Evolutionary conservation across 345 rosid genomes (phyloP).

Genomic region (Boechera stricta): DNA sequence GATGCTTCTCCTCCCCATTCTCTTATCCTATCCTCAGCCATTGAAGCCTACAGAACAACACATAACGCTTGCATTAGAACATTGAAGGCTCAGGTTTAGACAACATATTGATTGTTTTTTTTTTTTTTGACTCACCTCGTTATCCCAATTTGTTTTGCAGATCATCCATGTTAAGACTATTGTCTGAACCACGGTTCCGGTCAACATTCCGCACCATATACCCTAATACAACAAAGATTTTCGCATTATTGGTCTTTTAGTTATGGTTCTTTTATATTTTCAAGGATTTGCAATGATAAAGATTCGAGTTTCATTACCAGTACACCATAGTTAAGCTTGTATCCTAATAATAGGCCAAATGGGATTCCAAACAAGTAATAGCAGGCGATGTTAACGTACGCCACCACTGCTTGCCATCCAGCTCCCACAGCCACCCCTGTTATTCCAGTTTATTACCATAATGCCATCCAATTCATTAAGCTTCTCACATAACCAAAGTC

Average conservation of each 20-base stretch:
- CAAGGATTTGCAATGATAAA: neutral
- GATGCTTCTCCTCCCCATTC: conserved; percentile 64
- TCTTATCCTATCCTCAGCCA: conserved; percentile 67
- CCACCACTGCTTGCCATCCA: conserved; percentile 83
- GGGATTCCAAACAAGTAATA: conserved; percentile 78
- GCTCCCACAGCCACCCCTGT: conserved; percentile 75
- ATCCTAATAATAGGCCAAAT: conserved; percentile 68
- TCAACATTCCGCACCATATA: conserved; percentile 77
- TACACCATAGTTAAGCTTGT: conserved; percentile 58
- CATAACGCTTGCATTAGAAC: conserved; percentile 1
- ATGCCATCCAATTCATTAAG: neutral
- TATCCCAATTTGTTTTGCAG: conserved; percentile 70
- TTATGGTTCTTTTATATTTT: neutral
- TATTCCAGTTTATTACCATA: neutral
- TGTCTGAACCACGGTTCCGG: conserved; percentile 68
- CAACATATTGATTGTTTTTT: neutral
- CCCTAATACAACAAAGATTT: conserved; percentile 51
- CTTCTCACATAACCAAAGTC: neutral
- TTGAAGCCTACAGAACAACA: conserved; percentile 60
- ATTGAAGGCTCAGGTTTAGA: neutral
- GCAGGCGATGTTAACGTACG: conserved; percentile 76
- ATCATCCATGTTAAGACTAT: conserved; percentile 60
- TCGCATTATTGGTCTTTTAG: neutral
- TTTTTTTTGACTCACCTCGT: conserved; percentile 50
- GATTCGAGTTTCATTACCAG: conserved; percentile 44